A percentile compares a stretch with the other conserved stretches of the same genome.
phyloP scores from a whole-genome alignment of 352 stramenopile genomes.

The Phytophthora podocarpi region DNA sequence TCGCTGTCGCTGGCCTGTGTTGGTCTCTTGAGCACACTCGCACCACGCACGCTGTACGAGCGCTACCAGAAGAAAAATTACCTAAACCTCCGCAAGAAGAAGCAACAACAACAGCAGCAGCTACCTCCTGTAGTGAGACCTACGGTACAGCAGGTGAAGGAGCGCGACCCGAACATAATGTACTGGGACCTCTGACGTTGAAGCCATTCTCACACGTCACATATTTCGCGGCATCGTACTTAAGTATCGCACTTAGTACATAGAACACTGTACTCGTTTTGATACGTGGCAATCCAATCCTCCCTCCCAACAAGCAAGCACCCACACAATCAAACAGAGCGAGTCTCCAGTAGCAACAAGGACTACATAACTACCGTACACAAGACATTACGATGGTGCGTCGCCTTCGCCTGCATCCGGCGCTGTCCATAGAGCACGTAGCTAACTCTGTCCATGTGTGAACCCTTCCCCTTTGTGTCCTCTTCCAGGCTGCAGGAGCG shows the following conservation, averaged over 20 bases:
- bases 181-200: constrained; percentile 24
- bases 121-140: neutral
- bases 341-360: constrained; percentile 3
- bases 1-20: constrained; percentile 26
- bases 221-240: constrained; percentile 29
- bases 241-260: constrained; percentile 20
- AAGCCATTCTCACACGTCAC: neutral
- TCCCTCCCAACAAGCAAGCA: neutral
- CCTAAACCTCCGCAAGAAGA: constrained; percentile 14
- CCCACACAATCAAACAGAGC: constrained; percentile 32
- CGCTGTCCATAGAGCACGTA: neutral
- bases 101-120: constrained; percentile 16
- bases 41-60: constrained; percentile 26
- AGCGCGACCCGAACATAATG: constrained; percentile 11
- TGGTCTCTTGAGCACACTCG: constrained; percentile 29
- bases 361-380: constrained; percentile 1
- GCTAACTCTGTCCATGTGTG: neutral
- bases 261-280: constrained; percentile 6
- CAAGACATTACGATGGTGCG: constrained; percentile 25
- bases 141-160: constrained; percentile 1
- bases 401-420: neutral
- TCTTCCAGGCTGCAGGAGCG: constrained; percentile 40
- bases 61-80: constrained; percentile 35
- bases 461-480: neutral
- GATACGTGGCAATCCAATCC: constrained; percentile 36